phyloP scores from a whole-genome alignment of 495 filamentous ascomycete species.

The Viridothelium virens region DNA sequence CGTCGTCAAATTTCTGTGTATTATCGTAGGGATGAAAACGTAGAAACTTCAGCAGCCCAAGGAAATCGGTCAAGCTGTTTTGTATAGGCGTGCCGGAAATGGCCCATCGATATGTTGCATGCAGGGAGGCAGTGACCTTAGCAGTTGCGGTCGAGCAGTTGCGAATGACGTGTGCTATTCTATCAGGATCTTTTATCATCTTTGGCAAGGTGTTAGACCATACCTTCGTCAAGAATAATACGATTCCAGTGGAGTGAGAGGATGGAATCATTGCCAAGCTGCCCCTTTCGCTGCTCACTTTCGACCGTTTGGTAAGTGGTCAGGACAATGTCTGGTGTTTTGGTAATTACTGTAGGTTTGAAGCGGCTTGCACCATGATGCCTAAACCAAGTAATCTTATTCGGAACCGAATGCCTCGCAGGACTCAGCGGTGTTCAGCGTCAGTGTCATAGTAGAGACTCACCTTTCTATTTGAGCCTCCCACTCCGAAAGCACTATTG shows the following conservation, averaged over 20 bases:
- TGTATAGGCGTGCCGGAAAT: slow-evolving; percentile 43
- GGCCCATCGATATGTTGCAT: slow-evolving; percentile 36
- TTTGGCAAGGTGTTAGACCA: not conserved
- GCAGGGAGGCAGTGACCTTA: slow-evolving; percentile 32
- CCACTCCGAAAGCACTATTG: slow-evolving; percentile 11
- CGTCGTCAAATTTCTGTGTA: slow-evolving; percentile 28
- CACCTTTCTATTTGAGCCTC: slow-evolving; percentile 12
- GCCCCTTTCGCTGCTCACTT: slow-evolving; percentile 29
- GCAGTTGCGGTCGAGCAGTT: slow-evolving; percentile 35
- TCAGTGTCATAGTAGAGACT: not conserved
- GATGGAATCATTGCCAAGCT: slow-evolving; percentile 15
- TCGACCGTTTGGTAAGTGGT: slow-evolving; percentile 40
- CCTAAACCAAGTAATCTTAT: slow-evolving; percentile 25
- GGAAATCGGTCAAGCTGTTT: slow-evolving; percentile 37
- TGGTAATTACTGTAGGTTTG: slow-evolving; percentile 14
- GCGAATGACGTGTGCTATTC: slow-evolving; percentile 39
- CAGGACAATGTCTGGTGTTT: slow-evolving; percentile 28
- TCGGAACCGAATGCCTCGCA: slow-evolving; percentile 25
- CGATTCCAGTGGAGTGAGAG: slow-evolving; percentile 36
- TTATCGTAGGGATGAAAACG: slow-evolving; percentile 35
- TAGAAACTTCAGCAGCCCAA: slow-evolving; percentile 37
- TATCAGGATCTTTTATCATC: not conserved
- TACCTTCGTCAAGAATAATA: slow-evolving; percentile 45
- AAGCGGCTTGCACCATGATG: slow-evolving; percentile 33
- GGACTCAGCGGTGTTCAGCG: not conserved